These are phyloP conservation scores for Yarrowia keelungensis DNA, from an alignment of 805 yeast genomes.

Conservation along the genomic window DNA sequence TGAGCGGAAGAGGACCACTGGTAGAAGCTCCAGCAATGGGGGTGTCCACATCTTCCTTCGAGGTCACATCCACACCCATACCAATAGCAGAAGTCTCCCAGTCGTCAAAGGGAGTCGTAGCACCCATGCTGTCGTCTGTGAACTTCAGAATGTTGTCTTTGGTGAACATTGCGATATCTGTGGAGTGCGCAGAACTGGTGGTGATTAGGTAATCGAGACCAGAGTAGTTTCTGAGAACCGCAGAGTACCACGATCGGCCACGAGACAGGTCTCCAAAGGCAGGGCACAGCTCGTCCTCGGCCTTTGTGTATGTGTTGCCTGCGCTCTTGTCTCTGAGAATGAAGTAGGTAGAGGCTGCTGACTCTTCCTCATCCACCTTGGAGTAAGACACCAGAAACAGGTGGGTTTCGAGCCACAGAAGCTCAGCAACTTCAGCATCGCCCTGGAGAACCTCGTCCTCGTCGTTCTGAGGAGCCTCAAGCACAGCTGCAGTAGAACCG, in stretches of 20 bases:
- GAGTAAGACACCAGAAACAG: constrained; percentile 44
- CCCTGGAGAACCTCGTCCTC: constrained; percentile 12
- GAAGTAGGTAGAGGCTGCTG: constrained; percentile 42
- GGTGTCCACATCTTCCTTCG: constrained; percentile 54
- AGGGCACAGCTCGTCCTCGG: constrained; percentile 46
- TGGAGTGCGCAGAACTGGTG: constrained; percentile 66
- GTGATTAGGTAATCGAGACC: constrained; percentile 50
- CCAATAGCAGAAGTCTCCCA: constrained; percentile 75
- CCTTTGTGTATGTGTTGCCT: constrained; percentile 3
- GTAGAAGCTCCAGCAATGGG: constrained; percentile 68
- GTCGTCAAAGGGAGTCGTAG: constrained; percentile 74
- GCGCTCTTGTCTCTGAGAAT: constrained; percentile 20
- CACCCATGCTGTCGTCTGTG: constrained; percentile 72
- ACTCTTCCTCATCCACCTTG: constrained; percentile 40
- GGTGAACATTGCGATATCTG: constrained; percentile 64
- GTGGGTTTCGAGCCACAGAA: constrained; percentile 43
- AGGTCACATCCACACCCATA: constrained; percentile 63
- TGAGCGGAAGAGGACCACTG: constrained; percentile 67
- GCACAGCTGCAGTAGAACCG: constrained; percentile 39
- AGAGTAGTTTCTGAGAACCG: constrained; percentile 41
- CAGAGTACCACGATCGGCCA: constrained; percentile 45
- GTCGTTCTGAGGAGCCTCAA: constrained; percentile 40
- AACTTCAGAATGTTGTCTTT: constrained; percentile 54
- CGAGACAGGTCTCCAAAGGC: constrained; percentile 47
- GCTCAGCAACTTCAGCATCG: constrained; percentile 13